Percentiles rank a stretch among this genome's conserved stretches.
phyloP scores from a whole-genome alignment of 192 early-diverging fungal species.

The Umbelopsis sp. region DNA sequence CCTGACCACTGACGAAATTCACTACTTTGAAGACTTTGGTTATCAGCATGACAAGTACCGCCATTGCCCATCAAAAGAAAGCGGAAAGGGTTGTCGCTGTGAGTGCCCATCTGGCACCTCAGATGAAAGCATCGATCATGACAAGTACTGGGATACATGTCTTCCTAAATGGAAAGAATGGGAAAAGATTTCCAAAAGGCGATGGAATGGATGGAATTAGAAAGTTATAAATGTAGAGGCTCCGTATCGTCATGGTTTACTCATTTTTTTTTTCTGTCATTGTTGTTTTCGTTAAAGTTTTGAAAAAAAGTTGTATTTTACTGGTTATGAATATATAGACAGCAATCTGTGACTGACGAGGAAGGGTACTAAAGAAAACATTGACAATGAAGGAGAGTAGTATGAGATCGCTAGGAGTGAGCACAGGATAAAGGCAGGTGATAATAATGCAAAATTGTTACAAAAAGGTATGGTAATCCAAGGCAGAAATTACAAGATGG shows the following conservation, averaged over 20 bases:
- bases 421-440: not conserved
- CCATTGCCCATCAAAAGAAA: conserved; percentile 61
- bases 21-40: conserved; percentile 78
- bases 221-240: not conserved
- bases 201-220: conserved; percentile 7
- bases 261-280: no score
- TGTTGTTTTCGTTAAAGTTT: not conserved
- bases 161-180: conserved; percentile 36
- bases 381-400: conserved; percentile 8
- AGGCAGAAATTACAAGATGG: conserved; percentile 10
- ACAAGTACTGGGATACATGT: conserved; percentile 34
- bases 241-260: no score
- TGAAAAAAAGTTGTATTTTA: not conserved
- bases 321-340: conserved; percentile 14
- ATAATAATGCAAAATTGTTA: not conserved
- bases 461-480: not conserved
- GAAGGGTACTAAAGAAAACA: not conserved
- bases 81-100: conserved; percentile 31
- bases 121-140: conserved; percentile 37
- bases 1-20: conserved; percentile 61
- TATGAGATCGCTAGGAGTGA: no score
- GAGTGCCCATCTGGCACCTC: conserved; percentile 33
- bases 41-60: conserved; percentile 66
- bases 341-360: not conserved
- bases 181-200: conserved; percentile 29